A percentile compares a stretch with the other conserved stretches of the same genome.
Evolutionary conservation across 2,329 filamentous ascomycete genomes (phyloP).

Genomic region (Neonectria neomacrospora): DNA sequence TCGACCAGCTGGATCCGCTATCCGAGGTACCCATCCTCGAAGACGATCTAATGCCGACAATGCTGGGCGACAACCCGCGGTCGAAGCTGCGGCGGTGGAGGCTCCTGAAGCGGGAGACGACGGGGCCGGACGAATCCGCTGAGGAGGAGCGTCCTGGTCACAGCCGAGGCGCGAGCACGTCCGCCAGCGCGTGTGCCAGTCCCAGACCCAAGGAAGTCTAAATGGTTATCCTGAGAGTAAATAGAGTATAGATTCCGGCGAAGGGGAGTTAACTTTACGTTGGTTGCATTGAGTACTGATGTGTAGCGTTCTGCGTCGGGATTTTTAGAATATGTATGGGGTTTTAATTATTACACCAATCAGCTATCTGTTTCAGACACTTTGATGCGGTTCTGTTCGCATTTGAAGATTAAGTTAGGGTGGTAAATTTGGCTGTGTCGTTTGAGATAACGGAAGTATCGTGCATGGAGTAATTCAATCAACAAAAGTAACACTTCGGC

Average conservation of each 20-base stretch:
- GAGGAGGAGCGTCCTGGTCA: constrained; percentile 1
- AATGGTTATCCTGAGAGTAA: neutral
- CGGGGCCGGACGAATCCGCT: neutral
- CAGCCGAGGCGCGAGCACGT: neutral
- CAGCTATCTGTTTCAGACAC: neutral
- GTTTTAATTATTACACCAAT: neutral
- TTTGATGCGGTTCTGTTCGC: too few relatives aligned
- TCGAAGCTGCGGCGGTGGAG: constrained; percentile 24
- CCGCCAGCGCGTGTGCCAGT: constrained; percentile 15
- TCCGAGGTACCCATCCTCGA: constrained; percentile 46
- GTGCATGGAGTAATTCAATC: too few relatives aligned
- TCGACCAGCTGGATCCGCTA: constrained; percentile 47
- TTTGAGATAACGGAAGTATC: too few relatives aligned
- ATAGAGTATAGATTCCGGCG: neutral
- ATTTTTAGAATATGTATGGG: neutral
- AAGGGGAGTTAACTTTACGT: neutral
- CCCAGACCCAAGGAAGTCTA: neutral
- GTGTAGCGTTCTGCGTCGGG: neutral
- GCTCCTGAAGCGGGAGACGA: constrained; percentile 19
- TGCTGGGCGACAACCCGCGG: constrained; percentile 36
- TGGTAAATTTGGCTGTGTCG: too few relatives aligned
- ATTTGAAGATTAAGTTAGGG: too few relatives aligned
- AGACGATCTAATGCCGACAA: constrained; percentile 43
- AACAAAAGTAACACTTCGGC: too few relatives aligned
- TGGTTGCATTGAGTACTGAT: neutral